Conservation (phyloP, 2,329 filamentous ascomycete genomes). For the Falciphora oryzae region DNA sequence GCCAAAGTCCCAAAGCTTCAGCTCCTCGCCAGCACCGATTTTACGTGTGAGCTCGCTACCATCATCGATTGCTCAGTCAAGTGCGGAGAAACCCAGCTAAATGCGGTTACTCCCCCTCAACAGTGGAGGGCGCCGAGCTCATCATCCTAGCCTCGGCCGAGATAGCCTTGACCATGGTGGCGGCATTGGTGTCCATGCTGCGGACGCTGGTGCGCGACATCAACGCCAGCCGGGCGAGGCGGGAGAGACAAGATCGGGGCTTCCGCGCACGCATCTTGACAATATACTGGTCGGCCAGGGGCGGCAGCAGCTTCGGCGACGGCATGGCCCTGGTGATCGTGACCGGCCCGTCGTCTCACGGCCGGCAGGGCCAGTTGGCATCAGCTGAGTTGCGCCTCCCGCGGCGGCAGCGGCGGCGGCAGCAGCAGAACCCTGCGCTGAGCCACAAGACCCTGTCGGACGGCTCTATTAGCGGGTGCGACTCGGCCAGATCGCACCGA, state of each 20-base stretch:
- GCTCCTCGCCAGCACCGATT: constrained; percentile 10
- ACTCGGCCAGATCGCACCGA: not conserved
- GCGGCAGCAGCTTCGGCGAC: not conserved
- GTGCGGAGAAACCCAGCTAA: not conserved
- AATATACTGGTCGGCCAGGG: not conserved
- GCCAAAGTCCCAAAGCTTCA: constrained; percentile 9
- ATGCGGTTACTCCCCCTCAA: not conserved
- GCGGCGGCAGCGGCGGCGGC: too few relatives aligned
- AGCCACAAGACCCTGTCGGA: not conserved
- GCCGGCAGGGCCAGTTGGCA: not conserved
- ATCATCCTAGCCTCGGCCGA: constrained; percentile 18
- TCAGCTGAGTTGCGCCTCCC: too few relatives aligned
- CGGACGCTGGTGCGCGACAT: constrained; percentile 19
- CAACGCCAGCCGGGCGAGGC: not conserved
- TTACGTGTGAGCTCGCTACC: constrained; percentile 11
- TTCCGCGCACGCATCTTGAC: not conserved
- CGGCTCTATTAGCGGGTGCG: not conserved
- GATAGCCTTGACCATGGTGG: constrained; percentile 25
- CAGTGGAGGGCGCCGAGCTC: not conserved
- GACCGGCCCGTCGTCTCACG: not conserved
- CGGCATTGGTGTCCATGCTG: constrained; percentile 25
- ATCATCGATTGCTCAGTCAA: not conserved
- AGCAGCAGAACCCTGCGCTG: not conserved
- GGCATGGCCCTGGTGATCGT: too few relatives aligned
- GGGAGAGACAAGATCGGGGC: not conserved